A percentile compares a stretch with the other conserved stretches of the same genome.
Evolutionary conservation across 306 rosid species (phyloP).

Genomic region (Boehmeria nivea): DNA sequence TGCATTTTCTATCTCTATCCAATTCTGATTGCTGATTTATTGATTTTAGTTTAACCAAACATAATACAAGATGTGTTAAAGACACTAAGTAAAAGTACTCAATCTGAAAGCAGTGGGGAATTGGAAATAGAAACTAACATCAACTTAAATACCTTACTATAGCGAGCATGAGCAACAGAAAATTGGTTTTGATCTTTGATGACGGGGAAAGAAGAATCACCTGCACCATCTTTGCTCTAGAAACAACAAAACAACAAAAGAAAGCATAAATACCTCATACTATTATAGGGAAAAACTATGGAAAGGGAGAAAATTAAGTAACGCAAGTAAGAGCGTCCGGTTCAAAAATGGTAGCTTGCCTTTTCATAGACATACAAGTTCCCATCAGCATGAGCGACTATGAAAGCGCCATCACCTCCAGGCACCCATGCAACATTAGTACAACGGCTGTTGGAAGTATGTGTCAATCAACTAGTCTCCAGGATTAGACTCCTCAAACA

Average conservation of each 20-base stretch:
- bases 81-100: no score
- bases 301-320: conserved; percentile 4
- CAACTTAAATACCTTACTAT: conserved; percentile 67
- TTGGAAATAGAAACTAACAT: conserved; percentile 1
- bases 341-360: conserved; percentile 49
- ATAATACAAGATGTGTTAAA: background rate
- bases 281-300: conserved; percentile 5
- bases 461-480: conserved; percentile 25
- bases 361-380: conserved; percentile 83
- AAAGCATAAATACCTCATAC: conserved; percentile 10
- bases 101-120: background rate
- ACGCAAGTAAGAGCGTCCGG: conserved; percentile 15
- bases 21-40: no score
- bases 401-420: conserved; percentile 81
- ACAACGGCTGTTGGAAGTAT: conserved; percentile 77
- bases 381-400: conserved; percentile 93
- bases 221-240: conserved; percentile 84
- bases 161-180: conserved; percentile 90
- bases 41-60: no score
- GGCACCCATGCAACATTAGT: conserved; percentile 89
- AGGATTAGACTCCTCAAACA: background rate
- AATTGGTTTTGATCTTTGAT: conserved; percentile 84
- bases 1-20: no score
- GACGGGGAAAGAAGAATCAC: conserved; percentile 79
- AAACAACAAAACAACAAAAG: conserved; percentile 13